Conservation (phyloP, 1,284 basidiomycete species). For the Exobasidium rhododendri region DNA sequence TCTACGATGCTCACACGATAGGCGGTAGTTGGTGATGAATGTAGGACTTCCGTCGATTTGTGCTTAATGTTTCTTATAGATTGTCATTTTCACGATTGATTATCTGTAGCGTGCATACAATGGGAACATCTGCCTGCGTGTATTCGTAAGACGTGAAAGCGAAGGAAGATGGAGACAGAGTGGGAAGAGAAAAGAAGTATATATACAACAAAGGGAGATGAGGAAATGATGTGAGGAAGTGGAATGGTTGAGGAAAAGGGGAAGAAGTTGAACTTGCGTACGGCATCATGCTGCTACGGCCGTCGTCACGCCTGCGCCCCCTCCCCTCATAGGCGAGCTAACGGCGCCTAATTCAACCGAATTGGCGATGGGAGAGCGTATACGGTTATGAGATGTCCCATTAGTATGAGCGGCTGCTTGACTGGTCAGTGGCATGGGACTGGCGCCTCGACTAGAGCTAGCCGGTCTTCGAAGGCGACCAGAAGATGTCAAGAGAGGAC, state of each 20-base stretch:
- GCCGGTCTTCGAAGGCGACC: slow-evolving; percentile 11
- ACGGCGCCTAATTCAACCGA: not conserved
- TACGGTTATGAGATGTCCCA: not conserved
- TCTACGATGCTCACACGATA: not conserved
- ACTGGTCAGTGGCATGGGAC: slow-evolving; percentile 9
- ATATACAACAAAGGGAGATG: too few relatives aligned
- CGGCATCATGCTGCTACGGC: not conserved
- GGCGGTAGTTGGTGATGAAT: not conserved
- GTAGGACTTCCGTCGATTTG: too few relatives aligned
- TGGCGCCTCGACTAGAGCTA: slow-evolving; percentile 8
- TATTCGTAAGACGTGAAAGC: too few relatives aligned
- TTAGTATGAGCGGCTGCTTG: not conserved
- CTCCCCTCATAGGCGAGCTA: not conserved
- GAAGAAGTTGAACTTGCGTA: too few relatives aligned
- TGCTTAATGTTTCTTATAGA: too few relatives aligned
- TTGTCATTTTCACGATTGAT: too few relatives aligned
- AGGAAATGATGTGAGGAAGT: too few relatives aligned
- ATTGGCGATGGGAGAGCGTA: not conserved
- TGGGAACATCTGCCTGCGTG: too few relatives aligned
- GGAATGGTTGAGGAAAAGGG: too few relatives aligned
- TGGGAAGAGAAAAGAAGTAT: too few relatives aligned
- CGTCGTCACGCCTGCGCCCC: not conserved
- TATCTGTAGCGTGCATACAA: too few relatives aligned
- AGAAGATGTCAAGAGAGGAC: slow-evolving; percentile 8
- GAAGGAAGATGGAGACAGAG: too few relatives aligned